Evolutionary conservation across 768 basidiomycete species (phyloP), one percentile per base, ranked within the genome.

Genomic region (Boletus fagicola): DNA sequence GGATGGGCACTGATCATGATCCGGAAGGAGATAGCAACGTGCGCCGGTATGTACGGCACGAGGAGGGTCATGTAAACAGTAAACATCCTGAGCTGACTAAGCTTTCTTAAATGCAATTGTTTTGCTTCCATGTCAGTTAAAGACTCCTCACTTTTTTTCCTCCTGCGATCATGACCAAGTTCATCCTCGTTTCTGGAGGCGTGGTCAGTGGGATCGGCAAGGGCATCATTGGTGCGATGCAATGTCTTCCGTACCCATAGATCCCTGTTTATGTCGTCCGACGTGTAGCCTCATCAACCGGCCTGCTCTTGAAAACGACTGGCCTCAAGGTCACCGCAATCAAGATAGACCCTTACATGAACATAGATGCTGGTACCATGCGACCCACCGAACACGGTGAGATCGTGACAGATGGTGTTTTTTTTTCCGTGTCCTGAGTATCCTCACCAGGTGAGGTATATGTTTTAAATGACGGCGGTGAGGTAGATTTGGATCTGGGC

Each of bases 291-390:
- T 98, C 96, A 28, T 98, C 95, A 49, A 98, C 96, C 6, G 96
- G 96, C 57, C 79, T 98, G 51, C 82, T 98, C 51, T 80, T 99
- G 71, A 98, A 98, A 77, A 98, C 92, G 44, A 86, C 88, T 38
- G 96, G 96, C 47, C 80, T 97, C 59, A 97, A 94, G 77, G 96
- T 98, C 65, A 99, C 96, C 9, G 92, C 96, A 12, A 98, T 99
- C 81, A 99, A 99, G 77, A 98, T 99, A 67, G 96, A 99, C 72
- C 96, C 96, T 15, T 99, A 99, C 66, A 98, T 99, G 96, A 99
- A 99, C 77, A 98, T 99, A 66, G 96, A 99, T 80, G 96, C 96
- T 24, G 96, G 96, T 36, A 98, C 96, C 20, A 99, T 99, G 96
- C 82, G 93, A 49, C 96, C 96, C 15, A 96, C 94, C 16, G 96